These are phyloP conservation scores for Canavalia ensiformis DNA, from an alignment of 306 rosid genomes.

Conservation along the genomic window DNA sequence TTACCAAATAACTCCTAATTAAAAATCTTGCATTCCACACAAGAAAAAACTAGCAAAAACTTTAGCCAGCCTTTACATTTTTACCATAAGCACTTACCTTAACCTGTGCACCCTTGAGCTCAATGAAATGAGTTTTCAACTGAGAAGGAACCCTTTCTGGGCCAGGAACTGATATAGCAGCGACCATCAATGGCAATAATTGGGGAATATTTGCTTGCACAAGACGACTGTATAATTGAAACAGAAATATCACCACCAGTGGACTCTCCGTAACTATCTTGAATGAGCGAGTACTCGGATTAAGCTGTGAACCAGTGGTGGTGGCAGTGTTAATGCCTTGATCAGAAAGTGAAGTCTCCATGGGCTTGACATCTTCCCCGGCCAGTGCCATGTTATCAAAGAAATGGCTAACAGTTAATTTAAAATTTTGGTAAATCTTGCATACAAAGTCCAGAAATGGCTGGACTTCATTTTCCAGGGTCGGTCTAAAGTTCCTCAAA, in stretches of 20 bases:
- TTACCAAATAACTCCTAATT: background rate
- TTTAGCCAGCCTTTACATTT: constrained; percentile 8
- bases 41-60: background rate
- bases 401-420: constrained; percentile 84
- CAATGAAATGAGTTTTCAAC: constrained; percentile 83
- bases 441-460: constrained; percentile 94
- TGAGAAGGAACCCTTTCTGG: constrained; percentile 90
- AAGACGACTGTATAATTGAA: constrained; percentile 91
- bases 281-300: constrained; percentile 94
- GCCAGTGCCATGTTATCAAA: constrained; percentile 71
- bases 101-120: constrained; percentile 98
- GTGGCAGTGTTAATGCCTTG: constrained; percentile 59
- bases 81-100: constrained; percentile 67
- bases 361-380: constrained; percentile 80
- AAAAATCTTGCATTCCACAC: background rate
- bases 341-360: constrained; percentile 81
- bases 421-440: constrained; percentile 92
- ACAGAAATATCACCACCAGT: constrained; percentile 95
- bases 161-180: constrained; percentile 97
- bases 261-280: constrained; percentile 98
- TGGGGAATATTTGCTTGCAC: constrained; percentile 96
- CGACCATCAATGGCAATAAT: constrained; percentile 93
- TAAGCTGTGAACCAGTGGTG: constrained; percentile 77
- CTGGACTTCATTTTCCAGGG: constrained; percentile 90
- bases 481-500: constrained; percentile 92